Evolutionary conservation across 768 basidiomycete species (phyloP), one percentile per base, ranked within the genome.

Genomic region (Mycena polygramma): DNA sequence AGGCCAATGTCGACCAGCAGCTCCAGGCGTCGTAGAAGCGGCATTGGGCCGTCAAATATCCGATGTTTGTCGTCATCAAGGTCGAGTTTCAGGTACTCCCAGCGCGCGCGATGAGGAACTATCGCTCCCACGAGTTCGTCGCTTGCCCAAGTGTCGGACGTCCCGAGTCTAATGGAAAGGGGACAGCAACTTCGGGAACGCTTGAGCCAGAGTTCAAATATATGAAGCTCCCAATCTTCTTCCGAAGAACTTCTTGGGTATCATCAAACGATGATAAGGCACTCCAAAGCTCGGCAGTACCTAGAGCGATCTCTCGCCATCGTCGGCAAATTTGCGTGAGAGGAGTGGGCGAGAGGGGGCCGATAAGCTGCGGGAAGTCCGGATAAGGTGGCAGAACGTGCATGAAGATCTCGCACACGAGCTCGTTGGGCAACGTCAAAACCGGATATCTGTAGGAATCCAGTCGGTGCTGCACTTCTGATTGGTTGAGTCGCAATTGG

Each of bases 231-330:
- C 7, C 19, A 19, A 1, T 46, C 17, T 7, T 7, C n/a, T n/a
- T n/a, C n/a, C n/a, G n/a, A n/a, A n/a, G n/a, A n/a, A n/a, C n/a
- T n/a, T n/a, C 15, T 7, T 14, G 45, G 19, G 19, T 46, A 19
- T 15, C 45, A 19, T 46, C 19, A 14, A 7, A 17, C 7, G 19
- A 46, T 20, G 19, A 7, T 20, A 46, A 17, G 45, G 45, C 45
- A 14, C 45, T 46, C 45, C 45, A 55, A 5, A 55, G 54, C 36
- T 9, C 14, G 36, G 54, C 36, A 4, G 6, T 37, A 2, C 36
- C 19, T n/a, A 55, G 35, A 35, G 54, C 54, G n/a, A 55, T 55
- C 13, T 37, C 54, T 13, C 54, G 54, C 54, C 54, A 55, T 13
- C n/a, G 5, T 20, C n/a, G 36, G n/a, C 54, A 55, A 36, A 55